Conservation (phyloP, 768 basidiomycete genomes). For the Hemileccinum impolitum region DNA sequence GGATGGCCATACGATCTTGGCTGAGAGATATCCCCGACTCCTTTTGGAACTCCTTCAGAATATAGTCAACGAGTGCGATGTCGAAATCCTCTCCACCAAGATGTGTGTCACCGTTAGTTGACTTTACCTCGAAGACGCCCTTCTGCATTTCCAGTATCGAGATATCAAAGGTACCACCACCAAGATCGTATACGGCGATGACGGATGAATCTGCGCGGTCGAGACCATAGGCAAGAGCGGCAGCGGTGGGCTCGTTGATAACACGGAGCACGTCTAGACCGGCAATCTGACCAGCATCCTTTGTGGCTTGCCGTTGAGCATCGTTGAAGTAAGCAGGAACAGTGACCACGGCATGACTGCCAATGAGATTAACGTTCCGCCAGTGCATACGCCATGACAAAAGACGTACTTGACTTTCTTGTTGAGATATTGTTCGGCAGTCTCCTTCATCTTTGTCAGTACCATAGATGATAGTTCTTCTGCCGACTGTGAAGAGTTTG, state of each 20-base stretch:
- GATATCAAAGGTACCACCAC: slow-evolving; percentile 99
- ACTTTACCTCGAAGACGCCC: slow-evolving; percentile 99
- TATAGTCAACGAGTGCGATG: slow-evolving; percentile 78
- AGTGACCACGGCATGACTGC: slow-evolving; percentile 84
- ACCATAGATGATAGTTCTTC: slow-evolving; percentile 90
- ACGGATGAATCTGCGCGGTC: slow-evolving; percentile 78
- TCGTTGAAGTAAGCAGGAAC: slow-evolving; percentile 99
- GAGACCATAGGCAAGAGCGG: slow-evolving; percentile 96
- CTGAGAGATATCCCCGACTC: slow-evolving; percentile 78
- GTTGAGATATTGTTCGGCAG: slow-evolving; percentile 89
- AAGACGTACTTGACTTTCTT: slow-evolving; percentile 85
- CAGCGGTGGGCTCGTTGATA: slow-evolving; percentile 98
- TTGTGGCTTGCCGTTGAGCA: slow-evolving; percentile 97
- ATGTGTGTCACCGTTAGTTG: slow-evolving; percentile 98
- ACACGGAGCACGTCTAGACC: slow-evolving; percentile 97
- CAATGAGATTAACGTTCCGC: slow-evolving; percentile 1
- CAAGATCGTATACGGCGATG: slow-evolving; percentile 98
- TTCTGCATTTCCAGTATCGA: slow-evolving; percentile 99
- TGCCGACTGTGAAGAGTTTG: slow-evolving; percentile 53
- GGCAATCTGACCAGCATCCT: slow-evolving; percentile 96
- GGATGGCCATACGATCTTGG: slow-evolving; percentile 93
- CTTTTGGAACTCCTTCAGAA: slow-evolving; percentile 94
- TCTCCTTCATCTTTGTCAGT: slow-evolving; percentile 90
- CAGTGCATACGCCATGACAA: neutral
- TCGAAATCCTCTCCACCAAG: slow-evolving; percentile 98